phyloP scores from a whole-genome alignment of 2,329 filamentous ascomycete species.

The Bipolaris sorokiniana region DNA sequence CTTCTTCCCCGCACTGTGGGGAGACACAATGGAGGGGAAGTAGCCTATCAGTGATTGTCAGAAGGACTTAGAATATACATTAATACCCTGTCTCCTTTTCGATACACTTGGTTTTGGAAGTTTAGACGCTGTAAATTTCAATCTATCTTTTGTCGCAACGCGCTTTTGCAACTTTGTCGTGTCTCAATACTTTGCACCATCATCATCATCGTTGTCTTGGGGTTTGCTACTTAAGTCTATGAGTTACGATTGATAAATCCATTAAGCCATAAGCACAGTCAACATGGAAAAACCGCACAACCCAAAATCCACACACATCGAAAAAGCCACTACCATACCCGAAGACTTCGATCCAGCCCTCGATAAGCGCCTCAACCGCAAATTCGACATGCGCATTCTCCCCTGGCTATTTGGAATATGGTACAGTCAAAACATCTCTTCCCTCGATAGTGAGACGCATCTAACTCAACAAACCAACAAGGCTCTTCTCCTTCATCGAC shows the following conservation, averaged over 20 bases:
- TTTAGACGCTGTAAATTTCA: neutral
- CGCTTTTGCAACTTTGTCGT: neutral
- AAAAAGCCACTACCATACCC: neutral
- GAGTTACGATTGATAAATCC: neutral
- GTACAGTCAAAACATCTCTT: constrained; percentile 12
- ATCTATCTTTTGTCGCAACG: neutral
- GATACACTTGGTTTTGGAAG: neutral
- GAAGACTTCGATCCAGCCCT: constrained; percentile 18
- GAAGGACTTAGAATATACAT: neutral
- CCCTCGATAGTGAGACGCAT: no score
- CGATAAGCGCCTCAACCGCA: constrained; percentile 48
- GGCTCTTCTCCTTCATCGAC: constrained; percentile 57
- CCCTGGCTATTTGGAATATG: constrained; percentile 56
- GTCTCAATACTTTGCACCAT: neutral
- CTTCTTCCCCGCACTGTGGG: constrained; percentile 5
- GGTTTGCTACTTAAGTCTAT: neutral
- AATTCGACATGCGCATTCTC: constrained; percentile 53
- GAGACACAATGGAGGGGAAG: neutral
- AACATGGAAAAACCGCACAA: constrained; percentile 4
- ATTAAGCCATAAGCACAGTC: neutral
- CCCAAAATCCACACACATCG: constrained; percentile 4
- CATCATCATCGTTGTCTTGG: neutral
- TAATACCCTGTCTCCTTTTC: neutral
- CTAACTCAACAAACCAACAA: neutral
- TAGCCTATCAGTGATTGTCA: constrained; percentile 2